A percentile compares a stretch with the other conserved stretches of the same genome.
Conservation (phyloP, 2,329 filamentous ascomycete genomes). For the Zymoseptoria pseudotritici region DNA sequence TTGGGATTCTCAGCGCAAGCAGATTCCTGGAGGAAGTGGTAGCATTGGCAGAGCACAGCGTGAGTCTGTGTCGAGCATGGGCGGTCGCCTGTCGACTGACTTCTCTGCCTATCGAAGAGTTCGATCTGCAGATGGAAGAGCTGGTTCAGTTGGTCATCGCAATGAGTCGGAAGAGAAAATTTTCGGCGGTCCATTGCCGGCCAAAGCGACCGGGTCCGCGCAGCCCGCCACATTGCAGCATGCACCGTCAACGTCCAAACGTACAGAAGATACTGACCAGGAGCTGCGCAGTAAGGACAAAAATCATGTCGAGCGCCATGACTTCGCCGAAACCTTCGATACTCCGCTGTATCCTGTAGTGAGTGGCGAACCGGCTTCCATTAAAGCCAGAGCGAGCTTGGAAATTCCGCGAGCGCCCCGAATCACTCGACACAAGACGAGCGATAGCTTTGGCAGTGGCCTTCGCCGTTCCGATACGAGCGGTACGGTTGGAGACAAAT, state of each 20-base stretch:
- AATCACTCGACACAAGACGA: constrained; percentile 29
- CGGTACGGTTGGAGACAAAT: constrained; percentile 4
- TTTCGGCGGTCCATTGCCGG: constrained; percentile 10
- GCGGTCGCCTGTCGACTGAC: constrained; percentile 18
- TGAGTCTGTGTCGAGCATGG: constrained; percentile 7
- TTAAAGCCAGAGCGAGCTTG: constrained; percentile 22
- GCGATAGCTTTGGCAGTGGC: constrained; percentile 43
- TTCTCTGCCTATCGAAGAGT: constrained; percentile 12
- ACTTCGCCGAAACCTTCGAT: constrained; percentile 21
- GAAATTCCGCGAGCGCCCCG: constrained; percentile 32
- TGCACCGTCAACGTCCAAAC: constrained; percentile 28
- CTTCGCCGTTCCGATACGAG: constrained; percentile 23
- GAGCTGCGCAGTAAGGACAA: constrained; percentile 31
- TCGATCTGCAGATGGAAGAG: constrained; percentile 18
- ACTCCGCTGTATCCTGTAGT: constrained; percentile 10
- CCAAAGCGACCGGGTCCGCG: constrained; percentile 18
- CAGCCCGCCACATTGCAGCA: constrained; percentile 11
- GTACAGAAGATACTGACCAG: constrained; percentile 20
- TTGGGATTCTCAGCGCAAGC: constrained; percentile 26
- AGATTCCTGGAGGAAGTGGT: constrained; percentile 13
- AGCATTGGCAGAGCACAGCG: constrained; percentile 4
- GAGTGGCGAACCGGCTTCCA: constrained; percentile 7
- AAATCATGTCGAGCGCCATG: constrained; percentile 24
- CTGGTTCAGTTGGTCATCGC: constrained; percentile 8
- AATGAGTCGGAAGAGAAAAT: constrained; percentile 6